phyloP scores from a whole-genome alignment of 164 flowering plant species.

The Berberis vulgaris region DNA sequence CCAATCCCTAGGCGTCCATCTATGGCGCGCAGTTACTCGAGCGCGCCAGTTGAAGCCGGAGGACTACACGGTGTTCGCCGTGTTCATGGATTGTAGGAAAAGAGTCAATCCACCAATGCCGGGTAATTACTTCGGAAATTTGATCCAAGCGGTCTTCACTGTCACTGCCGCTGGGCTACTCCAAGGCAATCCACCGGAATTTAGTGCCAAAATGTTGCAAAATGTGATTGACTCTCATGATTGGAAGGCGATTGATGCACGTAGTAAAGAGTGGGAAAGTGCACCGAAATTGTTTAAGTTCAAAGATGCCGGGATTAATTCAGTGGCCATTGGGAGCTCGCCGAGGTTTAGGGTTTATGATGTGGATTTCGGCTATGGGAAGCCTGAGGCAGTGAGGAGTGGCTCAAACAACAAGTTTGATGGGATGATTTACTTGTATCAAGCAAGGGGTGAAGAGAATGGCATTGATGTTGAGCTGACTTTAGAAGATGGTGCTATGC shows the following conservation, averaged over 20 bases:
- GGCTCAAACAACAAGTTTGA: slow-evolving; percentile 84
- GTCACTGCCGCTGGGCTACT: slow-evolving; percentile 61
- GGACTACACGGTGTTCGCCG: slow-evolving; percentile 69
- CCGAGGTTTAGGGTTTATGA: slow-evolving; percentile 88
- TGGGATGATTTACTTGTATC: slow-evolving; percentile 91
- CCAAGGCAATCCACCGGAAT: slow-evolving; percentile 35
- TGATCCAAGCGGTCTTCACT: slow-evolving; percentile 89
- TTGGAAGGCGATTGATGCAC: slow-evolving; percentile 44
- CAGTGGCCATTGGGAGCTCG: slow-evolving; percentile 89
- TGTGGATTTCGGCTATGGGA: slow-evolving; percentile 84
- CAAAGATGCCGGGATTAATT: slow-evolving; percentile 86
- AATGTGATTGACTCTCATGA: slow-evolving; percentile 52
- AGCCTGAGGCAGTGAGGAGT: slow-evolving; percentile 71
- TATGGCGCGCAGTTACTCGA: slow-evolving; percentile 68
- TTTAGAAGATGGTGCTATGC: slow-evolving; percentile 63
- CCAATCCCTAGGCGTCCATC: slow-evolving; percentile 65
- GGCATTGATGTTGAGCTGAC: slow-evolving; percentile 81
- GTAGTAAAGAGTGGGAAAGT: slow-evolving; percentile 67
- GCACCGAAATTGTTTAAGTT: slow-evolving; percentile 61
- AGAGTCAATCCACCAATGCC: slow-evolving; percentile 85
- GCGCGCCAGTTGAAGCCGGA: slow-evolving; percentile 70
- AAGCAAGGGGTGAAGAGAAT: slow-evolving; percentile 57
- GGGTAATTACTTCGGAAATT: slow-evolving; percentile 75
- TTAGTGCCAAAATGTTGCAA: slow-evolving; percentile 41
- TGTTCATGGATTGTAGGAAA: slow-evolving; percentile 82